These are phyloP conservation scores for Collybia nuda DNA, from an alignment of 768 basidiomycete species.

Conservation along the genomic window DNA sequence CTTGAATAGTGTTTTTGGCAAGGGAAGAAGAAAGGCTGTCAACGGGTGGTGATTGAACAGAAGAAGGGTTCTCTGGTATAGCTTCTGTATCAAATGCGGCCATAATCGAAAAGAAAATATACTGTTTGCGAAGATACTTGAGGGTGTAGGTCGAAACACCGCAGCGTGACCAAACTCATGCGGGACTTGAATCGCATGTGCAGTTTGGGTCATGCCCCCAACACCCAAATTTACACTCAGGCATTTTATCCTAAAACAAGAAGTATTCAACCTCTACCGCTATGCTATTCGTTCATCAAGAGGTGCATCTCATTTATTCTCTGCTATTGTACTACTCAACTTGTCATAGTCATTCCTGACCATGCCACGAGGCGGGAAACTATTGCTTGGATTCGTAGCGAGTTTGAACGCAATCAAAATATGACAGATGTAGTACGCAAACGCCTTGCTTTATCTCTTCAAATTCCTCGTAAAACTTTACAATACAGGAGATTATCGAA, in stretches of 20 bases:
- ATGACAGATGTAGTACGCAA: conserved; percentile 55
- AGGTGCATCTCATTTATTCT: conserved; percentile 36
- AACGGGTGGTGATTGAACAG: conserved; percentile 13
- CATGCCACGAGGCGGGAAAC: conserved; percentile 62
- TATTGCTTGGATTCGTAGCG: conserved; percentile 67
- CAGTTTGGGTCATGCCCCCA: conserved; percentile 9
- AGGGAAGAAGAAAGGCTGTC: conserved; percentile 28
- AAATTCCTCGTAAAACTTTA: background rate
- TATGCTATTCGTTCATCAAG: conserved; percentile 66
- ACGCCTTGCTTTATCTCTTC: background rate
- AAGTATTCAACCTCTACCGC: conserved; percentile 64
- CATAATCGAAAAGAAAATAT: conserved; percentile 13
- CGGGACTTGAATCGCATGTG: conserved; percentile 42
- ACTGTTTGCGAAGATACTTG: conserved; percentile 6
- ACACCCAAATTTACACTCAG: conserved; percentile 48
- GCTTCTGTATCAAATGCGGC: conserved; percentile 8
- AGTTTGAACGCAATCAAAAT: conserved; percentile 65
- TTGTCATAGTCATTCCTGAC: conserved; percentile 58
- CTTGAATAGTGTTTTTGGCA: conserved; percentile 25
- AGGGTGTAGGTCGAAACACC: conserved; percentile 12
- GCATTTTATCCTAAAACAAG: conserved; percentile 72
- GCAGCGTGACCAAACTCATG: conserved; percentile 8
- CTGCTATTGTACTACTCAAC: conserved; percentile 5
- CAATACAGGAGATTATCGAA: conserved; percentile 54
- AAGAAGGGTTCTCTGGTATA: conserved; percentile 3